Base-by-base conservation (phyloP, 176 grass and related monocot genomes). In the Microstegium vimineum region DNA sequence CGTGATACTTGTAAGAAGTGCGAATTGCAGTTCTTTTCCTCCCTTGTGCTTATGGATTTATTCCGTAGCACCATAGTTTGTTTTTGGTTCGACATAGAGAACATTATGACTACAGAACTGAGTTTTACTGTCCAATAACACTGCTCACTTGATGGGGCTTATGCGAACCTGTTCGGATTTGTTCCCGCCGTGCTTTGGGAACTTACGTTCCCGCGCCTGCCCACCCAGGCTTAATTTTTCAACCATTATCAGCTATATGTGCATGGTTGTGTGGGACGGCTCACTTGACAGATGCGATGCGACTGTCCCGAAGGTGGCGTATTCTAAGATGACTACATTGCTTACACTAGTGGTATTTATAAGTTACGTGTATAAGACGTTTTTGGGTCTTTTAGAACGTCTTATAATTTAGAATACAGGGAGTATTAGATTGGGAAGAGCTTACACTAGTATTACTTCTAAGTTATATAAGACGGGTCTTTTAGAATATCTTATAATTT, bases 1-100 rank as follows among this genome's bases (percentile, higher is more conserved):
- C 5, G 10, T 71, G 47, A 78, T n/a, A 75, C 33, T 4, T 66
- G 10, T 70, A 52, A 34, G 10, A 69, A 2, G 23, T 30, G 35
- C 27, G 4, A 25, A 16, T 14, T 1, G 6, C 10, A 11, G 38
- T 62, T 33, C 28, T 59, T 84, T 74, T 38, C 1, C 47, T 51
- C 18, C 31, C 56, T 71, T 77, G 32, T 40, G 57, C 47, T 87
- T 76, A 49, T 80, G 56, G 68, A 54, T 66, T 81, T 54, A 30
- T 15, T 61, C 9, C 16, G 9, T 59, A 73, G 68, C 62, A 36
- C 46, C 16, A 52, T 77, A 64, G 72, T 82, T 71, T 51, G 32
- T 40, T 37, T 61, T 61, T 46, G 7, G 36, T 22, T 43, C 7
- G 66, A 76, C 32, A 65, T 65, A 18, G 17, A 67, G 56, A 20